A percentile compares a stretch with the other conserved stretches of the same genome.
Conservation (phyloP, 164 flowering plant species). For the Pachysandra terminalis region DNA sequence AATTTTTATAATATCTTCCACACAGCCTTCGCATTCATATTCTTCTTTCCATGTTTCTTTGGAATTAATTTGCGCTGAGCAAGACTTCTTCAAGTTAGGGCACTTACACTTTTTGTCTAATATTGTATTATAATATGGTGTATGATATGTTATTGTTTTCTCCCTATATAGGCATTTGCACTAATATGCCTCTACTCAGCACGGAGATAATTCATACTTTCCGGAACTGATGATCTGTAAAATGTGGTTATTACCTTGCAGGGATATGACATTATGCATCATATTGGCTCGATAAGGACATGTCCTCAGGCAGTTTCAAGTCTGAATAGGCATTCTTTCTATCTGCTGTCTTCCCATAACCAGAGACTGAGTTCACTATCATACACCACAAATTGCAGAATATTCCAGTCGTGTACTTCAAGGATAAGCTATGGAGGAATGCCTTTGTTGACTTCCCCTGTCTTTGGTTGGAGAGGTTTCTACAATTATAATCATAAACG, state of each 20-base stretch:
- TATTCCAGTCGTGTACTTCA: constrained; percentile 14
- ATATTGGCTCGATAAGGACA: constrained; percentile 22
- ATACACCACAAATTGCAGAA: constrained; percentile 20
- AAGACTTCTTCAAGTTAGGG: too few species aligned
- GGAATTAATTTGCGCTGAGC: too few species aligned
- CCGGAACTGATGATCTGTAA: constrained; percentile 8
- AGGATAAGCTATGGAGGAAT: constrained; percentile 15
- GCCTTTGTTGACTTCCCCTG: constrained; percentile 23
- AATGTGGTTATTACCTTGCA: constrained; percentile 28
- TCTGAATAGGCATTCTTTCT: constrained; percentile 21
- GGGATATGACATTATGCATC: constrained; percentile 33
- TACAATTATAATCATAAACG: constrained; percentile 16
- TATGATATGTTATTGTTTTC: background rate
- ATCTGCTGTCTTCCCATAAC: constrained; percentile 15
- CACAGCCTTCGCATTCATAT: too few species aligned
- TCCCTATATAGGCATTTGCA: background rate
- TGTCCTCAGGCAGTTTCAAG: constrained; percentile 24
- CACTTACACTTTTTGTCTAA: too few species aligned
- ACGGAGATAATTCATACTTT: background rate
- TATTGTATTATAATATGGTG: background rate
- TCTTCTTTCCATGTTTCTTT: too few species aligned
- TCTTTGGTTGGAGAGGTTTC: constrained; percentile 26
- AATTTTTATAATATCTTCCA: too few species aligned
- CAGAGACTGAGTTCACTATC: constrained; percentile 18
- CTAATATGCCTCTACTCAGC: background rate